Evolutionary conservation across 331 rosid genomes (phyloP).

Genomic region (Quercus tomentella): DNA sequence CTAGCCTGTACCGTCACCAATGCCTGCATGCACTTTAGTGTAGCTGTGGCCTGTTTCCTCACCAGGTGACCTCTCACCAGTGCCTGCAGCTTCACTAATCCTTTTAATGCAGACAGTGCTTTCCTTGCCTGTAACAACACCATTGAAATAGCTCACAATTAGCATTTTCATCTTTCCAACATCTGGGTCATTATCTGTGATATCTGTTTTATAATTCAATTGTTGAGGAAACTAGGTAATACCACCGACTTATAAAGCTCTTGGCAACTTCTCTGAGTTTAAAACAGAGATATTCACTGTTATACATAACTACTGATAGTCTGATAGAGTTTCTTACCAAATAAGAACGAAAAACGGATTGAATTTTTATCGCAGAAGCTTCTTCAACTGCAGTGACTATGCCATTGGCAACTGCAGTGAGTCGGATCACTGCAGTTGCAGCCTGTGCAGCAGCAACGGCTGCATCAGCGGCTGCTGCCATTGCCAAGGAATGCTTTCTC

Average conservation of each 20-base stretch:
- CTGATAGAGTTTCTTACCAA: conserved; percentile 42
- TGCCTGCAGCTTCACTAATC: conserved; percentile 90
- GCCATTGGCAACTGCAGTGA: conserved; percentile 43
- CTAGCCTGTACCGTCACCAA: conserved; percentile 86
- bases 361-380: conserved; percentile 71
- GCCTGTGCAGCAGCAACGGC: conserved; percentile 76
- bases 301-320: background rate
- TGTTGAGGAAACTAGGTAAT: too few relatives aligned
- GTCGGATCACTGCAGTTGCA: conserved; percentile 53
- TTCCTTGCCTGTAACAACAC: conserved; percentile 66
- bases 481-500: conserved; percentile 65
- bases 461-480: conserved; percentile 59
- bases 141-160: conserved; percentile 6
- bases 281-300: background rate
- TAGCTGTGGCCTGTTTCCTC: conserved; percentile 76
- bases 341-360: conserved; percentile 76
- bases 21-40: conserved; percentile 94
- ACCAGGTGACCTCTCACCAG: conserved; percentile 88
- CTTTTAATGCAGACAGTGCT: conserved; percentile 77
- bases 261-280: background rate
- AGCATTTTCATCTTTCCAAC: background rate
- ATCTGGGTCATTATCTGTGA: background rate
- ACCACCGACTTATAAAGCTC: too few relatives aligned
- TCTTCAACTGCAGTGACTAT: conserved; percentile 36
- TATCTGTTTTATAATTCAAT: too few relatives aligned